Base-by-base conservation (phyloP, 1,284 basidiomycete genomes). In the Irpex rosettiformis region DNA sequence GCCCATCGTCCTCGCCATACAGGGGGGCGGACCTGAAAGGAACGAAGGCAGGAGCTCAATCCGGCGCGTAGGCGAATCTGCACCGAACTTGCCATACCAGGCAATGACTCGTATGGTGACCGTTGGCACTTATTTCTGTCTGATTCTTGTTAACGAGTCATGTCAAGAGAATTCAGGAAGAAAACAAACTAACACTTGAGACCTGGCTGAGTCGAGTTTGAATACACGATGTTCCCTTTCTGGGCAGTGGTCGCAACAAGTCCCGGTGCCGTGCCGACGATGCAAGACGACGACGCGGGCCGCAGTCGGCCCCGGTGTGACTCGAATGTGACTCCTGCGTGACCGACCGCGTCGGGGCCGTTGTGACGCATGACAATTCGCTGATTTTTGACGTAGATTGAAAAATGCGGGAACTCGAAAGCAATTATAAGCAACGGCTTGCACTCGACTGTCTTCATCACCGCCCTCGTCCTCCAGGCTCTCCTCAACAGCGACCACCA, bases 281-380 rank as follows among this genome's bases (percentile, higher is more conserved):
- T 37, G 33, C 33, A 16, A 16, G 11, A 37, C 33, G 33, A n/a
- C n/a, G n/a, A n/a, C n/a, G n/a, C n/a, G n/a, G n/a, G n/a, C 48
- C 22, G 48, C 10, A 37, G 16, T 55, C 13, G 37, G 53, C 55
- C 25, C 24, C 22, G 24, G 27, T 18, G 25, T 40, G 56, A 57
- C 55, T 37, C 40, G 51, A 2, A 18, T 48, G 54, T 54, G 58
- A 56, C 54, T 28, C 7, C 16, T 21, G 30, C 13, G 59, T 60
- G 28, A 57, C 56, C 28, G 55, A 51, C 57, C 16, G 48, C 40
- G 60, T 58, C 60, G 60, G 60, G 42, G 18, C 60, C 60, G 60
- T 8, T 55, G 54, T 59, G 58, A 59, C 58, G 25, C 24, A 40
- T 33, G 47, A 48, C 51, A 55, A 45, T 45, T n/a, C 28, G 52